Base-by-base conservation (phyloP, 805 yeast genomes). In the Metahyphopichia silvanorum region DNA sequence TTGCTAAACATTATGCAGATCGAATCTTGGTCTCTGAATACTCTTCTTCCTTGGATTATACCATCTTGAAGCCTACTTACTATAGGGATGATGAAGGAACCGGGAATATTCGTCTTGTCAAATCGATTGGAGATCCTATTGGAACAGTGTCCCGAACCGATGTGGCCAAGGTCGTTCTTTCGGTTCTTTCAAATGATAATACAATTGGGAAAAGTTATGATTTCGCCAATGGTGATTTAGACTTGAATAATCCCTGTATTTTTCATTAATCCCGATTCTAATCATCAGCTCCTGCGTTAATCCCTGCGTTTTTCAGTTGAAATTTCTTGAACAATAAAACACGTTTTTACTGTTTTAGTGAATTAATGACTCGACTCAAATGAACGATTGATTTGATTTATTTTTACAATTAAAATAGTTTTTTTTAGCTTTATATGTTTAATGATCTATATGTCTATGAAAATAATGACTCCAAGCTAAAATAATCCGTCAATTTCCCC, bases 401-500 rank as follows among this genome's bases (percentile, higher is more conserved):
- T n/a, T n/a, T n/a, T n/a, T n/a, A n/a, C n/a, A n/a, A n/a, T n/a
- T n/a, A n/a, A n/a, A n/a, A n/a, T n/a, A n/a, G n/a, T n/a, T n/a
- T n/a, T n/a, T n/a, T n/a, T n/a, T n/a, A n/a, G n/a, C n/a, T n/a
- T n/a, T n/a, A n/a, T n/a, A n/a, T n/a, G n/a, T n/a, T n/a, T n/a
- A n/a, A n/a, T n/a, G n/a, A 9, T 21, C 22, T 21, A 21, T 21
- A 26, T 26, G 10, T 26, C 6, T 26, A 17, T 26, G 11, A 16
- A 26, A 14, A n/a, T 16, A 26, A 12, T 12, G 29, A 11, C 20
- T 26, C n/a, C 25, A 20, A 10, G 31, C 42, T 69, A 89, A 57
- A 89, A 89, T 57, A 89, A 71, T 19, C 98, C 98, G 49, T 87
- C 95, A 47, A 91, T 89, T 54, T 88, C 88, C 37, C 98, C 98